Evolutionary conservation across 2,329 filamentous ascomycete species (phyloP).

Genomic region (Hirsutella minnesotensis): DNA sequence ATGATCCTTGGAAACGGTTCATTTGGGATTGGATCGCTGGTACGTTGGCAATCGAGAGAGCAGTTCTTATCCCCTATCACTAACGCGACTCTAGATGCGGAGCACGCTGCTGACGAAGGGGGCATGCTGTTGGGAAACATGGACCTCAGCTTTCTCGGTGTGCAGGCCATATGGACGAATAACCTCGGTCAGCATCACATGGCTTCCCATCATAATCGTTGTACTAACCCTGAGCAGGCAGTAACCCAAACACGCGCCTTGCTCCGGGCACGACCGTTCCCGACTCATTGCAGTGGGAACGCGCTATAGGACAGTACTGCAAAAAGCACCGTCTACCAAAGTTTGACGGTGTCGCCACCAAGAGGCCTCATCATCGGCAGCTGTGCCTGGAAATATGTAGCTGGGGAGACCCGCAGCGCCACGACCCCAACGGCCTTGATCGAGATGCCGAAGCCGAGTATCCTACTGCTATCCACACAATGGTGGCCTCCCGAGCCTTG

Average conservation of each 20-base stretch:
- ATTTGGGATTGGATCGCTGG: conserved; percentile 69
- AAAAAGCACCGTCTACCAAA: conserved; percentile 48
- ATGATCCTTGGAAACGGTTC: conserved; percentile 64
- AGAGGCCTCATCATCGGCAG: conserved; percentile 58
- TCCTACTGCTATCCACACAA: conserved; percentile 51
- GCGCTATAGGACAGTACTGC: conserved; percentile 51
- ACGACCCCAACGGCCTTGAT: conserved; percentile 31
- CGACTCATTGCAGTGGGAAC: conserved; percentile 44
- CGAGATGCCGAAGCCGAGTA: conserved; percentile 30
- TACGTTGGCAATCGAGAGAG: conserved; percentile 19
- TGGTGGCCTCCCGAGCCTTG: conserved; percentile 63
- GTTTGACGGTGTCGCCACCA: conserved; percentile 52
- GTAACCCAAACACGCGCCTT: conserved; percentile 34
- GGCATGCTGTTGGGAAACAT: conserved; percentile 59
- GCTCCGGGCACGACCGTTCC: conserved; percentile 30
- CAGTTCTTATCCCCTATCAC: neutral
- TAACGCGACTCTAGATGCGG: conserved; percentile 36
- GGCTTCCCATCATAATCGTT: too few species aligned
- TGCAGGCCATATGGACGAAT: conserved; percentile 61
- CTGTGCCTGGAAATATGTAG: conserved; percentile 65
- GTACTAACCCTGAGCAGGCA: conserved; percentile 23
- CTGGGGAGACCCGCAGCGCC: conserved; percentile 49
- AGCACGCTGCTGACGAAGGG: conserved; percentile 50
- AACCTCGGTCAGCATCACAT: conserved; percentile 42
- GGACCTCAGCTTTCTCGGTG: conserved; percentile 66